A percentile compares a stretch with the other conserved stretches of the same genome.
phyloP scores from a whole-genome alignment of 129 eudicot species.

The Rutidosis leptorrhynchoides region DNA sequence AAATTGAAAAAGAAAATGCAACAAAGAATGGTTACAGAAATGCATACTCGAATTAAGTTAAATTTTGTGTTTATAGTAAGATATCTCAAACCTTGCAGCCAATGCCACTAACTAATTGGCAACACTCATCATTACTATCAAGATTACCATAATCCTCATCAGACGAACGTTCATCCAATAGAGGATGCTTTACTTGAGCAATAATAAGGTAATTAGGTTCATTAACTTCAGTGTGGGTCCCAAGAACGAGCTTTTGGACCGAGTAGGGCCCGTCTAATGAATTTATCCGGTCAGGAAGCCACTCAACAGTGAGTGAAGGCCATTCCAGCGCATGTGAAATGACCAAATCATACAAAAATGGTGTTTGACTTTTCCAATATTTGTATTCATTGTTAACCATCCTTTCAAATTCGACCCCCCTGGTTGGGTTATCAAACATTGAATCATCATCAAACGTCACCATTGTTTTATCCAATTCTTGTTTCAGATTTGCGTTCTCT shows the following conservation, averaged over 20 bases:
- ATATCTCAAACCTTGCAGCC: conserved; percentile 55
- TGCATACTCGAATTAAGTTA: conserved; percentile 4
- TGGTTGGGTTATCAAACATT: conserved; percentile 32
- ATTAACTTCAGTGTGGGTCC: conserved; percentile 62
- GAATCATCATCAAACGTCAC: not conserved
- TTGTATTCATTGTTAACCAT: conserved; percentile 74
- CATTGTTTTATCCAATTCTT: not conserved
- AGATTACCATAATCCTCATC: conserved; percentile 66
- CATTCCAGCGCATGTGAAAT: conserved; percentile 68
- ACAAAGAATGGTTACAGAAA: not conserved
- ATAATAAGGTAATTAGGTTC: conserved; percentile 73
- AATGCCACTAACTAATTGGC: conserved; percentile 50
- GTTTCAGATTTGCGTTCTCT: not conserved
- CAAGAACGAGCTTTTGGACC: conserved; percentile 64
- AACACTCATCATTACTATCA: conserved; percentile 47
- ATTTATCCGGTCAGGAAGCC: conserved; percentile 67
- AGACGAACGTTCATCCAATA: conserved; percentile 13
- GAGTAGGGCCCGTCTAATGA: conserved; percentile 61
- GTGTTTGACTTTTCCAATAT: conserved; percentile 76
- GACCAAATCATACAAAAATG: conserved; percentile 66
- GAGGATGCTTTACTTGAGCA: conserved; percentile 74
- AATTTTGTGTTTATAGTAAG: conserved; percentile 9
- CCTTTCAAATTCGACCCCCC: conserved; percentile 55
- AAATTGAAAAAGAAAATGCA: conserved; percentile 3
- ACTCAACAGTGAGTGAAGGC: conserved; percentile 95